Base-by-base conservation (phyloP, 331 rosid species). In the Malus hybrid region DNA sequence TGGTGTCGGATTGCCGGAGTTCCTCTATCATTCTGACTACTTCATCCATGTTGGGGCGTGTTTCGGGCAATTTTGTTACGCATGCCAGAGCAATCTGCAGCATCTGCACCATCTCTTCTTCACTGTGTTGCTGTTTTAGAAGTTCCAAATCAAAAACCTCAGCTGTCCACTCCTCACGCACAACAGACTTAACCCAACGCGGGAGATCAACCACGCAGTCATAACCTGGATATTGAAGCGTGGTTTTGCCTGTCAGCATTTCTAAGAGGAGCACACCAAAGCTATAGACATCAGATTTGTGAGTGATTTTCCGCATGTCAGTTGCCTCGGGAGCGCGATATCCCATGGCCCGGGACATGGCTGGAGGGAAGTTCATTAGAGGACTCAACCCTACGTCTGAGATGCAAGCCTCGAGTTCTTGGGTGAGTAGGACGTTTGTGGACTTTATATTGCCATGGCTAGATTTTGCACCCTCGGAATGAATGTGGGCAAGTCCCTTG, bases 391-490 rank as follows among this genome's bases (percentile, higher is more conserved):
- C 99, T 29, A 87, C 80, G 83, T 94, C 99, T 0, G 92, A 44
- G 31, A 94, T 61, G 88, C 81, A 84, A 28, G 90, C 84, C 2
- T 88, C 93, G 0, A 83, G 83, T 32, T 94, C 96, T 80, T 80
- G 78, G 34, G 72, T 85, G 81, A 94, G 85, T 73, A 94, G 96
- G 76, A 95, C 87, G 36, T 95, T 95, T 70, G 96, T 87, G 72
- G 97, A 86, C 69, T 94, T 94, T 61, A 94, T 89, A 88, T 94
- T 90, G 44, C 99, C 99, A 68, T 94, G 99, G 75, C 85, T 55
- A 73, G 78, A 85, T 62, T 90, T 90, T 32, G 89, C 96, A 6
- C 90, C 89, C 39, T 86, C 86, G 0, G 87, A 73, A 78, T 92
- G 97, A 36, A 94, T 83, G 84, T 87, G 90, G 24, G 91, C 92